Conservation (phyloP, 805 yeast genomes). For the Wickerhamomyces queroliae region DNA sequence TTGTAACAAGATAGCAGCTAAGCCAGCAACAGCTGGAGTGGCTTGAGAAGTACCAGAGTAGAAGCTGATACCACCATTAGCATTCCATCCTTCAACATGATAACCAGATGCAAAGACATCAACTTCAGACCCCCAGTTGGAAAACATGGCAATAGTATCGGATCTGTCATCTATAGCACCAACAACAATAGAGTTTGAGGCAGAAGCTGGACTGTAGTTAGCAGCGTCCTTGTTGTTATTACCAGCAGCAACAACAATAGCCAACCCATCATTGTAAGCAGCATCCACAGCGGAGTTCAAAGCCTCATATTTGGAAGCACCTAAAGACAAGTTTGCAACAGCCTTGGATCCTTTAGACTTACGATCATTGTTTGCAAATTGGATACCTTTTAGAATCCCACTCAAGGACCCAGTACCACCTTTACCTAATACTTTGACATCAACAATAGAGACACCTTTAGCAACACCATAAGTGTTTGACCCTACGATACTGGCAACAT, state of each 20-base stretch:
- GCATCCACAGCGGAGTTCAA: slow-evolving; percentile 69
- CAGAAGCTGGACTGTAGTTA: slow-evolving; percentile 68
- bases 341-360: slow-evolving; percentile 33
- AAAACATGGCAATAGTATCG: too few relatives aligned
- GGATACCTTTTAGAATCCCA: slow-evolving; percentile 54
- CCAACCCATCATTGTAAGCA: slow-evolving; percentile 61
- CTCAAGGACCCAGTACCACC: slow-evolving; percentile 63
- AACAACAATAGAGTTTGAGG: too few relatives aligned
- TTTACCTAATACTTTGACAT: slow-evolving; percentile 66
- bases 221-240: slow-evolving; percentile 73
- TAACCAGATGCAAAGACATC: too few relatives aligned
- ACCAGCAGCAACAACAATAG: slow-evolving; percentile 77
- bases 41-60: too few relatives aligned
- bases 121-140: too few relatives aligned
- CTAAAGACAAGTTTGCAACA: slow-evolving; percentile 72
- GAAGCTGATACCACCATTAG: too few relatives aligned
- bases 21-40: too few relatives aligned
- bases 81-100: too few relatives aligned
- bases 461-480: slow-evolving; percentile 75
- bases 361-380: slow-evolving; percentile 56
- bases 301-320: slow-evolving; percentile 56
- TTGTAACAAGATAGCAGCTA: too few relatives aligned
- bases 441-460: slow-evolving; percentile 60
- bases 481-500: slow-evolving; percentile 80
- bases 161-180: too few relatives aligned